phyloP scores from a whole-genome alignment of 148 eudicot species.

The Cornus kousa region DNA sequence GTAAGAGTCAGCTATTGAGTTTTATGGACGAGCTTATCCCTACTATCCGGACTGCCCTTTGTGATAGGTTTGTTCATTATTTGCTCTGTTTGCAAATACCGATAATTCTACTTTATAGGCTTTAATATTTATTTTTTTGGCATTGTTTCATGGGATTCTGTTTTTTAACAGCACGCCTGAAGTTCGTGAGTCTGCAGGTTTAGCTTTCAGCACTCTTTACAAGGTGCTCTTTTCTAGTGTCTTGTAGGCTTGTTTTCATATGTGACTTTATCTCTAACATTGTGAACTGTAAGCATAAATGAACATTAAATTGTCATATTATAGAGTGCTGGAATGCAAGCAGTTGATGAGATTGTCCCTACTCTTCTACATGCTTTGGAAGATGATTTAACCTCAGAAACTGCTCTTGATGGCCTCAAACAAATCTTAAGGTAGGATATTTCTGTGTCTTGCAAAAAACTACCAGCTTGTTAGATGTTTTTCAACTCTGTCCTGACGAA shows the following conservation, averaged over 20 bases:
- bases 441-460: background rate
- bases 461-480: background rate
- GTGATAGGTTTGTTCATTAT: conserved; percentile 71
- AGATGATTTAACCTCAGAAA: conserved; percentile 84
- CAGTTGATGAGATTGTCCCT: conserved; percentile 98
- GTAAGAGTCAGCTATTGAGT: conserved; percentile 83
- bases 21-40: conserved; percentile 94
- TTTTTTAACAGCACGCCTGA: conserved; percentile 54
- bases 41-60: conserved; percentile 94
- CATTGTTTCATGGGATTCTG: background rate
- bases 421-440: conserved; percentile 77
- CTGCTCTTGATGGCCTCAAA: conserved; percentile 97
- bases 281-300: conserved; percentile 3
- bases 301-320: conserved; percentile 11
- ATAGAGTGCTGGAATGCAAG: conserved; percentile 99
- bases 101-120: background rate
- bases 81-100: conserved; percentile 9
- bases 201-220: conserved; percentile 94
- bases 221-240: conserved; percentile 51
- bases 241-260: background rate
- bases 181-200: conserved; percentile 94
- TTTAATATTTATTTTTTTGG: background rate
- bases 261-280: background rate
- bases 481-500: background rate
- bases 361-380: conserved; percentile 96